Base-by-base conservation (phyloP, 768 basidiomycete genomes). In the Auriscalpium microsporum region DNA sequence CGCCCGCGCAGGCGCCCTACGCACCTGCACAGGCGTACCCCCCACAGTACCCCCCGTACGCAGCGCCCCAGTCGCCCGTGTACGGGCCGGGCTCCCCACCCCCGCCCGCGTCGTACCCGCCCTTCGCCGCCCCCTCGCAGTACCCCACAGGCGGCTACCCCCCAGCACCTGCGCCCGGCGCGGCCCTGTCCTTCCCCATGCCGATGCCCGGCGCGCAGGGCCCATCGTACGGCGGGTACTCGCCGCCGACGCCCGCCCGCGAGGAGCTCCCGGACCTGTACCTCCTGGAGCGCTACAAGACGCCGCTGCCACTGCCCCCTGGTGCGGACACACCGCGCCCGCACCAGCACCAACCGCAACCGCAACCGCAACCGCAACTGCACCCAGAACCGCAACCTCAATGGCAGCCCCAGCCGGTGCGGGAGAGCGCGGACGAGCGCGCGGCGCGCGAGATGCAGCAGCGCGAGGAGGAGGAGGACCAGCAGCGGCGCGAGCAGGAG, bases 221-320 rank as follows among this genome's bases (percentile, higher is more conserved):
- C 68, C 35, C 63, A 64, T 35, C 53, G 55, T 17, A 60, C 60
- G 9, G 58, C 63, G 5, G 65, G 36, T 66, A 68, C 38, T 44
- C 64, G 11, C 51, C 66, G 38, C 3, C 21, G 21, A 52, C 63
- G 45, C 56, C 57, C 58, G 64, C 34, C 61, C 71, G 19, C 67
- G 71, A 38, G 59, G 70, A 8, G 67, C 78, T 73, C 8, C 73
- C 71, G 2, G 78, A 78, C 59, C 73, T 76, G 28, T 73, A 77
- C 59, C 67, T 76, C 9, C 64, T 70, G 38, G 67, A 65, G 19
- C 76, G 81, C 17, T 84, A 84, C 64, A 73, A 75, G 46, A 69
- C 75, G 0, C 80, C 83, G 14, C 67, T 83, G 14, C 81, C 81
- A 4, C 71, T 82, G 9, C 82, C 82, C 34, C 42, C 51, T 5